Conservation (phyloP, 352 stramenopile genomes). For the Phytophthora hibernalis region DNA sequence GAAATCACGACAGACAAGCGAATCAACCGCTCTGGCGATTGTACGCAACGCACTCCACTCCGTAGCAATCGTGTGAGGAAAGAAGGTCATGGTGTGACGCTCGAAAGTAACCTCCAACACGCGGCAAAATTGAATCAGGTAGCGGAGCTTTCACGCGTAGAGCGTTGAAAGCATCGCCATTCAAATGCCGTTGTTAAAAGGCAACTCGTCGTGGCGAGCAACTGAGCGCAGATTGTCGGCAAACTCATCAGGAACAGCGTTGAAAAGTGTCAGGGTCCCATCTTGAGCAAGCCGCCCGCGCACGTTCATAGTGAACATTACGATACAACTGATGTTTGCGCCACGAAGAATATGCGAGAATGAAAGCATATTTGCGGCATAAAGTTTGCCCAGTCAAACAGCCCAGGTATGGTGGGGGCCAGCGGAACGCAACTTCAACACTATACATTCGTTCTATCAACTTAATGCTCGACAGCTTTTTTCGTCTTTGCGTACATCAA, state of each 20-base stretch:
- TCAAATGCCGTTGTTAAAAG: not conserved
- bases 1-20: slow-evolving; percentile 1
- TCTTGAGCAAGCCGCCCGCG: not conserved
- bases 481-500: too few relatives aligned
- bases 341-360: not conserved
- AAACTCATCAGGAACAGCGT: not conserved
- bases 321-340: not conserved
- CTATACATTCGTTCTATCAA: too few relatives aligned
- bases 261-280: not conserved
- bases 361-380: not conserved
- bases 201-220: not conserved
- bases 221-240: not conserved
- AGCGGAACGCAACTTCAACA: too few relatives aligned
- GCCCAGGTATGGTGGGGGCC: too few relatives aligned
- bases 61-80: not conserved
- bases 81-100: slow-evolving; percentile 6
- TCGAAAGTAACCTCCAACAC: not conserved
- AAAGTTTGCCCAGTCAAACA: too few relatives aligned
- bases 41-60: slow-evolving; percentile 6
- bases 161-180: not conserved
- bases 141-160: not conserved
- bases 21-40: slow-evolving; percentile 1
- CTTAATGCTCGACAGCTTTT: too few relatives aligned
- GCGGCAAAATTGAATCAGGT: not conserved
- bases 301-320: not conserved